phyloP scores from a whole-genome alignment of 2,329 filamentous ascomycete species.

The Aspergillus uvarum region DNA sequence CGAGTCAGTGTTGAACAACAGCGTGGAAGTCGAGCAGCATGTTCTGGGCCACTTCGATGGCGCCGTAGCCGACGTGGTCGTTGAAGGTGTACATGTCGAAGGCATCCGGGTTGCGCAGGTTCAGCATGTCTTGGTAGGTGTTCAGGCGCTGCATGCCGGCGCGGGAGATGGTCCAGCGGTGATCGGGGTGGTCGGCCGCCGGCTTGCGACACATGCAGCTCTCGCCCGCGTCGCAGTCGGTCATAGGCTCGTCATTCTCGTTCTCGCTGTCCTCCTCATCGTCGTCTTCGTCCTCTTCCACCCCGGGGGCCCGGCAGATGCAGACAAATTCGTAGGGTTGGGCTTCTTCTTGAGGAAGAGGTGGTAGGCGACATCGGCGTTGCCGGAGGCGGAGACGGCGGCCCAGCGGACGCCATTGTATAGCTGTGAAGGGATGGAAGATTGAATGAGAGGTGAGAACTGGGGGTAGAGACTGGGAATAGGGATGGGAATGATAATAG shows the following conservation, averaged over 20 bases:
- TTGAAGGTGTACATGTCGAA: constrained; percentile 49
- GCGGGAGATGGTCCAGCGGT: constrained; percentile 7
- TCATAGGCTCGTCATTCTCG: constrained; percentile 23
- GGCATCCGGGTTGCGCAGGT: constrained; percentile 38
- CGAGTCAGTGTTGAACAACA: constrained; percentile 28
- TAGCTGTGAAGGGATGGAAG: too few species aligned
- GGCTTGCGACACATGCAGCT: constrained; percentile 15
- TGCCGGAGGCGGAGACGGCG: constrained; percentile 25
- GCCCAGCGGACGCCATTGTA: too few species aligned
- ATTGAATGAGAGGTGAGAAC: too few species aligned
- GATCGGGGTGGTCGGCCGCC: constrained; percentile 7
- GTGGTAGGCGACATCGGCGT: constrained; percentile 25
- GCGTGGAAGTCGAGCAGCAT: constrained; percentile 41
- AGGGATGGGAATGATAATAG: too few species aligned
- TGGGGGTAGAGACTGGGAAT: too few species aligned
- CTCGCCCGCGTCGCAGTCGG: constrained; percentile 20
- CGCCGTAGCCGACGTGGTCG: constrained; percentile 43
- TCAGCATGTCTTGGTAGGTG: constrained; percentile 22
- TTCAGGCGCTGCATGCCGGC: constrained; percentile 5
- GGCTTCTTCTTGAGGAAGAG: background rate
- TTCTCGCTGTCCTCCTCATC: constrained; percentile 24
- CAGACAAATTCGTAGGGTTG: background rate
- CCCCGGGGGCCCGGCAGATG: too few species aligned
- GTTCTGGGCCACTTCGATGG: constrained; percentile 48
- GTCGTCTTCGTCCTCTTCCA: background rate